These are phyloP conservation scores for Acanthochlamys bracteata DNA, from an alignment of 106 monocot species.

Conservation along the genomic window DNA sequence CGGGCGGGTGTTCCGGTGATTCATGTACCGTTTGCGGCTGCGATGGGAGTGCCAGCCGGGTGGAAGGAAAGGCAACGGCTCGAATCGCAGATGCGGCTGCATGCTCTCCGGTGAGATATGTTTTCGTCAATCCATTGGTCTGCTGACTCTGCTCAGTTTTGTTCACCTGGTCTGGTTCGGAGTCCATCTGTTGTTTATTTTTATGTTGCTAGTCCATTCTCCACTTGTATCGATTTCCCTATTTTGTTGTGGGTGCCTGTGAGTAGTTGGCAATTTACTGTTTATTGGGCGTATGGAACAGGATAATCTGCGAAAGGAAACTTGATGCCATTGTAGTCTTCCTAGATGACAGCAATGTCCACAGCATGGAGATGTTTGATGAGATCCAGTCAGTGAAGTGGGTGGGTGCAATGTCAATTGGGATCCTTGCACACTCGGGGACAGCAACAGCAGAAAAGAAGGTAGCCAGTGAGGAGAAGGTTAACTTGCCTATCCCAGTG, in stretches of 20 bases:
- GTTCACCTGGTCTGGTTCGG: too few relatives aligned
- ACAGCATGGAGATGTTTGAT: slow-evolving; percentile 84
- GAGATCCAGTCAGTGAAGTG: slow-evolving; percentile 82
- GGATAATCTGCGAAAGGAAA: slow-evolving; percentile 46
- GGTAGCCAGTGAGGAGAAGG: slow-evolving; percentile 22
- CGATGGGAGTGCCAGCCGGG: slow-evolving; percentile 35
- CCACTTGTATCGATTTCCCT: too few relatives aligned
- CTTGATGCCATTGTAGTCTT: slow-evolving; percentile 81
- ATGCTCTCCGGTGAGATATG: slow-evolving; percentile 46
- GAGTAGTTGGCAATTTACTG: background rate
- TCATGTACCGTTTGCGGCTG: slow-evolving; percentile 39
- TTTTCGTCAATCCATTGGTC: too few relatives aligned
- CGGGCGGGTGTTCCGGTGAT: slow-evolving; percentile 34
- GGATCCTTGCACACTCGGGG: slow-evolving; percentile 64
- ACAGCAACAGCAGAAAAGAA: slow-evolving; percentile 15
- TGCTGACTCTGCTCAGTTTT: too few relatives aligned
- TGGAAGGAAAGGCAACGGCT: slow-evolving; percentile 61
- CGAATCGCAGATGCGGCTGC: slow-evolving; percentile 71
- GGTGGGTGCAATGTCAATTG: slow-evolving; percentile 62
- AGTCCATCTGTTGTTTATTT: too few relatives aligned
- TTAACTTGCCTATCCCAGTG: slow-evolving; percentile 40
- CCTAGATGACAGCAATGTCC: slow-evolving; percentile 80
- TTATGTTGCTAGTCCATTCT: too few relatives aligned
- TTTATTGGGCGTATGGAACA: slow-evolving; percentile 8
- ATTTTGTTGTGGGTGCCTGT: background rate